These are phyloP conservation scores for Colletotrichum lini DNA, from an alignment of 2,329 filamentous ascomycete genomes.

Conservation along the genomic window DNA sequence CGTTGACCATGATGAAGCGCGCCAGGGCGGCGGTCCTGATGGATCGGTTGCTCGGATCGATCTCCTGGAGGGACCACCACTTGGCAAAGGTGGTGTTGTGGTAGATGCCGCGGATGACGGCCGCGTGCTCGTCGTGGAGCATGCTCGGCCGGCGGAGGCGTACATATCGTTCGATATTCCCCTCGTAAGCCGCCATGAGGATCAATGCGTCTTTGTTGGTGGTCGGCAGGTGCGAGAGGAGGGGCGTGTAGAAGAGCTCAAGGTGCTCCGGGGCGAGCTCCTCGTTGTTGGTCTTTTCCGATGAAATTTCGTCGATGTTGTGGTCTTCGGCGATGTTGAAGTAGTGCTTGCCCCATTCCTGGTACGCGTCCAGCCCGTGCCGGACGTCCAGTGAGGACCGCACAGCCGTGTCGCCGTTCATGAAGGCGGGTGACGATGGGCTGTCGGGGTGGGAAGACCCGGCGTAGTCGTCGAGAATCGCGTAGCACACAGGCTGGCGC, in stretches of 20 bases:
- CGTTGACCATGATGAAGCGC: conserved; percentile 49
- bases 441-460: conserved; percentile 41
- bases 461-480: conserved; percentile 56
- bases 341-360: conserved; percentile 24
- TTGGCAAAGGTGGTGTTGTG: conserved; percentile 54
- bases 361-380: conserved; percentile 20
- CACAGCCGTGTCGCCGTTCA: conserved; percentile 56
- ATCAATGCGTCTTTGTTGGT: conserved; percentile 56
- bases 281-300: conserved; percentile 39
- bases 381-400: conserved; percentile 30
- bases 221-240: conserved; percentile 53
- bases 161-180: conserved; percentile 56
- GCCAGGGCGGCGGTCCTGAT: conserved; percentile 45
- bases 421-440: conserved; percentile 39
- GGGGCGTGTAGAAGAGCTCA: conserved; percentile 48
- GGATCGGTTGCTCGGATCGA: background rate
- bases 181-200: conserved; percentile 54
- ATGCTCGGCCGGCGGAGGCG: conserved; percentile 51
- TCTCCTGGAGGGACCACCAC: conserved; percentile 47
- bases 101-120: conserved; percentile 55
- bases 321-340: conserved; percentile 51
- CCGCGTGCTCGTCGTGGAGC: conserved; percentile 46
- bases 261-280: conserved; percentile 6
- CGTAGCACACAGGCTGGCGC: conserved; percentile 46
- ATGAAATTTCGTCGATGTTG: conserved; percentile 44